Conservation (phyloP, 2,329 filamentous ascomycete species). For the Xylariales sp. region DNA sequence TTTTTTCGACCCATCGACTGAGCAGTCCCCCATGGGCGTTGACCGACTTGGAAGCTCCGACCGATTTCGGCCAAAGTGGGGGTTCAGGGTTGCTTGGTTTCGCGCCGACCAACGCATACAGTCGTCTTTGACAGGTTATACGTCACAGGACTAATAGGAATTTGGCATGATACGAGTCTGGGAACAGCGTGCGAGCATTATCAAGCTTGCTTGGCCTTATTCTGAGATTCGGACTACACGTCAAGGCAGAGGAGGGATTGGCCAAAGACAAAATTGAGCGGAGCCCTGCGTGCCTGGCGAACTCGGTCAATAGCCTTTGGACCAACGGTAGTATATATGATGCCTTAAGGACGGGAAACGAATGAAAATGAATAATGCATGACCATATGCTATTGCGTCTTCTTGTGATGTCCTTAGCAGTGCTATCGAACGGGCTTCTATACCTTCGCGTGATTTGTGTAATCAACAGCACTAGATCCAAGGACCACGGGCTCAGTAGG, state of each 20-base stretch:
- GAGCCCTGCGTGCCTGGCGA: slow-evolving; percentile 29
- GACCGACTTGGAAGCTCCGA: slow-evolving; percentile 30
- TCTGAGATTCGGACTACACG: slow-evolving; percentile 24
- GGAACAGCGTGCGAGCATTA: slow-evolving; percentile 26
- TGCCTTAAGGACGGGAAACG: slow-evolving; percentile 31
- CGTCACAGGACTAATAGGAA: slow-evolving; percentile 31
- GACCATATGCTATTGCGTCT: slow-evolving; percentile 14
- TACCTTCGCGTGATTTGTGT: neutral
- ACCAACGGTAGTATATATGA: slow-evolving; percentile 35
- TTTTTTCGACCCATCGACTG: slow-evolving; percentile 36
- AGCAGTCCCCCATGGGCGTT: slow-evolving; percentile 24
- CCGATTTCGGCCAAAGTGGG: slow-evolving; percentile 36
- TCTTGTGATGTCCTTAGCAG: slow-evolving; percentile 5
- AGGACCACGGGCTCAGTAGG: neutral
- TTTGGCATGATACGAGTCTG: slow-evolving; percentile 32
- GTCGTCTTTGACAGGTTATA: slow-evolving; percentile 28
- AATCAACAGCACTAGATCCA: neutral
- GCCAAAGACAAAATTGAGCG: slow-evolving; percentile 27
- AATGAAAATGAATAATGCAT: slow-evolving; percentile 40
- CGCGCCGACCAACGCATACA: slow-evolving; percentile 24
- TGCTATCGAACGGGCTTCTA: neutral
- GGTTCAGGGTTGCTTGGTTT: slow-evolving; percentile 30
- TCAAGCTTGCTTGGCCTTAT: slow-evolving; percentile 31
- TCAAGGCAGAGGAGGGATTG: slow-evolving; percentile 19
- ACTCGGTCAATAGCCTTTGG: slow-evolving; percentile 28